phyloP scores from a whole-genome alignment of 495 filamentous ascomycete species.

The Daldinia bambusicola region DNA sequence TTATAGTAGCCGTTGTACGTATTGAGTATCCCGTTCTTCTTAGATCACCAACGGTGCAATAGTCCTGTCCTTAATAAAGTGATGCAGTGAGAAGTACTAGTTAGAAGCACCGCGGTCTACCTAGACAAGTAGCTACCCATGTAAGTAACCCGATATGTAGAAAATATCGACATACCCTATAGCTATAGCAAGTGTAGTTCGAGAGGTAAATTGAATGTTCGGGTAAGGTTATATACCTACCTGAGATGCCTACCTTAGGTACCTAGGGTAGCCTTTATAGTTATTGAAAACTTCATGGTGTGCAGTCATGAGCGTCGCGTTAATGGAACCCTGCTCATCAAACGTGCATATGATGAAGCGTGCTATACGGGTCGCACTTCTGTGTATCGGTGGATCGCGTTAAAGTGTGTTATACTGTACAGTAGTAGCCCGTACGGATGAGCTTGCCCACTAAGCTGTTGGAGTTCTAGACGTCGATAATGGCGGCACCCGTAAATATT shows the following conservation, averaged over 20 bases:
- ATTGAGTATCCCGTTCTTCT: background rate
- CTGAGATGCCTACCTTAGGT: too few relatives aligned
- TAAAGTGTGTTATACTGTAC: conserved; percentile 16
- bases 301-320: conserved; percentile 25
- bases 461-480: conserved; percentile 40
- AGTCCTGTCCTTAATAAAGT: background rate
- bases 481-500: conserved; percentile 40
- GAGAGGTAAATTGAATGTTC: conserved; percentile 26
- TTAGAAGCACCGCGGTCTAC: too few relatives aligned
- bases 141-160: too few relatives aligned
- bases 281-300: conserved; percentile 3
- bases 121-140: too few relatives aligned
- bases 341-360: conserved; percentile 26
- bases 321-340: conserved; percentile 37
- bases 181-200: background rate
- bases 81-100: background rate
- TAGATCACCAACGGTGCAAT: background rate
- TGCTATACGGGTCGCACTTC: conserved; percentile 18
- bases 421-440: background rate
- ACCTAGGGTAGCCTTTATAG: conserved; percentile 18
- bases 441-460: conserved; percentile 11
- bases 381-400: conserved; percentile 22
- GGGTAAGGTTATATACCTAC: conserved; percentile 36
- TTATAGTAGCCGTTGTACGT: background rate
- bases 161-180: too few relatives aligned